Evolutionary conservation across 352 stramenopile genomes (phyloP).

Genomic region (Phytophthora citrophthora): DNA sequence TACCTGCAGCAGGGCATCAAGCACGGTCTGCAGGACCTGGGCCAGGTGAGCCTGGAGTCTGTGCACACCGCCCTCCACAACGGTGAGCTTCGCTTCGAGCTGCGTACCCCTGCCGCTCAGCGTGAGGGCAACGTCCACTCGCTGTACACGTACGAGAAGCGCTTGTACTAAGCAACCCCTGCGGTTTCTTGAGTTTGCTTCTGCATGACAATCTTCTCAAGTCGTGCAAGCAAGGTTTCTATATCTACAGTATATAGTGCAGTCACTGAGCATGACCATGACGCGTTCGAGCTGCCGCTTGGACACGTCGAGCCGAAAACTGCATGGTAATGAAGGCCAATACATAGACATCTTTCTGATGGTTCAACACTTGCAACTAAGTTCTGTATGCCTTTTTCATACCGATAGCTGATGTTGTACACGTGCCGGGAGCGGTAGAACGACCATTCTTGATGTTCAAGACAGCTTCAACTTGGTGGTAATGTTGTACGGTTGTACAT

Average conservation of each 20-base stretch:
- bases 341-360: slow-evolving; percentile 38
- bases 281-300: slow-evolving; percentile 24
- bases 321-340: slow-evolving; percentile 46
- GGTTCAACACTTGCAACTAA: not conserved
- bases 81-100: slow-evolving; percentile 95
- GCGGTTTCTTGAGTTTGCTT: slow-evolving; percentile 22
- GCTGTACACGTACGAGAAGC: slow-evolving; percentile 98
- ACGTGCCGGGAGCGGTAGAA: not conserved
- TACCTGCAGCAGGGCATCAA: slow-evolving; percentile 99
- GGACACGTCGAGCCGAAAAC: slow-evolving; percentile 40
- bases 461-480: slow-evolving; percentile 3
- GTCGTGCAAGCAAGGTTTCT: slow-evolving; percentile 32
- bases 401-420: too few species aligned
- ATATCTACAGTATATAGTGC: slow-evolving; percentile 55
- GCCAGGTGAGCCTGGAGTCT: slow-evolving; percentile 91
- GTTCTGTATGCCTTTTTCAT: too few species aligned
- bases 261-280: slow-evolving; percentile 44
- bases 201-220: slow-evolving; percentile 10
- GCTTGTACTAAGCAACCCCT: slow-evolving; percentile 68
- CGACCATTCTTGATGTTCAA: not conserved
- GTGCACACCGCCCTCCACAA: slow-evolving; percentile 85
- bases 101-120: slow-evolving; percentile 98
- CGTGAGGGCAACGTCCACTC: slow-evolving; percentile 98
- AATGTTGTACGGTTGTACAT: not conserved
- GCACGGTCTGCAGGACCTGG: slow-evolving; percentile 98